Conservation (phyloP, 2,329 filamentous ascomycete species). For the Sarocladium brachiariae region DNA sequence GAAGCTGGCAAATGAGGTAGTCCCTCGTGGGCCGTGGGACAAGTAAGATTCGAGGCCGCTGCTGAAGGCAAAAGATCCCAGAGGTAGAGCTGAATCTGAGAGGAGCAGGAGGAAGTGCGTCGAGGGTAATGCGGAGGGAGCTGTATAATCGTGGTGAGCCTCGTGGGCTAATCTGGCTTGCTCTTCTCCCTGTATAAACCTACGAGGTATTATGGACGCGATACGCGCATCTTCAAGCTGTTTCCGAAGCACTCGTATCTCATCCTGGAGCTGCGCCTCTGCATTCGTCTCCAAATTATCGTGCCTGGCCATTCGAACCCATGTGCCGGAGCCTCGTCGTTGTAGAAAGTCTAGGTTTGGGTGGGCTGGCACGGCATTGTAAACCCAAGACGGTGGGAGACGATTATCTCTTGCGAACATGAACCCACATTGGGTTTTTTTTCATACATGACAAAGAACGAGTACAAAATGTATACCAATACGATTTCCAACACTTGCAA, state of each 20-base stretch:
- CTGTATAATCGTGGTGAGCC: constrained; percentile 19
- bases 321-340: constrained; percentile 10
- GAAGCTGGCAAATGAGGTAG: constrained; percentile 53
- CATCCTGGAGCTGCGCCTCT: constrained; percentile 33
- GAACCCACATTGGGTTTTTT: not conserved
- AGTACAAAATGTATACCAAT: not conserved
- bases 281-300: constrained; percentile 12
- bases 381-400: not conserved
- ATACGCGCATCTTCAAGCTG: constrained; percentile 29
- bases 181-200: too few relatives aligned
- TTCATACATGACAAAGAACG: not conserved
- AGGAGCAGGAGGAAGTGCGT: constrained; percentile 68
- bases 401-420: not conserved
- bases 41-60: constrained; percentile 77
- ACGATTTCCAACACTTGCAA: not conserved
- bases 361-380: not conserved
- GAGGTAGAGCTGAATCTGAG: constrained; percentile 72
- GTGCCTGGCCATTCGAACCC: constrained; percentile 20
- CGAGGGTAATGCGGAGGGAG: constrained; percentile 15
- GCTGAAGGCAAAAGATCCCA: constrained; percentile 84
- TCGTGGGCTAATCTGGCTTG: too few relatives aligned
- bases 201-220: constrained; percentile 27
- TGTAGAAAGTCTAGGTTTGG: not conserved
- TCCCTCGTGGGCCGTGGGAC: constrained; percentile 46
- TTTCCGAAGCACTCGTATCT: constrained; percentile 47